Conservation (phyloP, 148 eudicot species). For the Salicornia ramosissima region DNA sequence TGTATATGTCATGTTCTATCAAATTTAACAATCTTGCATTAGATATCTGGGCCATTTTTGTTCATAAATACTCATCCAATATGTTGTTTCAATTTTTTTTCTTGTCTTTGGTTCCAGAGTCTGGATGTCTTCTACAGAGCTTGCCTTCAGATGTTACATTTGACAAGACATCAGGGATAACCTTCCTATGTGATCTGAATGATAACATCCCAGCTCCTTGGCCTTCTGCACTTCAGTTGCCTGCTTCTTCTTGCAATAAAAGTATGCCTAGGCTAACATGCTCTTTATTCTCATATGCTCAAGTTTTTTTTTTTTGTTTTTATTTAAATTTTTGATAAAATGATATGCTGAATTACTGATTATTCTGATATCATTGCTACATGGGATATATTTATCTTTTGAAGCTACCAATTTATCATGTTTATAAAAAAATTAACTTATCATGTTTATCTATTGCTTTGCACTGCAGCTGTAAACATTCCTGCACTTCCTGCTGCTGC, state of each 20-base stretch:
- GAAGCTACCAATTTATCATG: neutral
- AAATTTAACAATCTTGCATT: too few relatives aligned
- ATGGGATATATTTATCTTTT: neutral
- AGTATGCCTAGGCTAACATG: slow-evolving; percentile 39
- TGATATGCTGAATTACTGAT: neutral
- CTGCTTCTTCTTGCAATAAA: slow-evolving; percentile 78
- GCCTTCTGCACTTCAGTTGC: slow-evolving; percentile 70
- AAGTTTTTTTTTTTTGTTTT: too few relatives aligned
- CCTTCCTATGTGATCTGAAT: slow-evolving; percentile 90
- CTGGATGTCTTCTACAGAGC: slow-evolving; percentile 95
- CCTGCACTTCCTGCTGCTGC: slow-evolving; percentile 97
- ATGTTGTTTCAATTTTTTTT: neutral
- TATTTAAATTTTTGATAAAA: too few relatives aligned
- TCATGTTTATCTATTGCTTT: slow-evolving; percentile 15
- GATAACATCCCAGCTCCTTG: slow-evolving; percentile 97
- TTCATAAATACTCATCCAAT: neutral
- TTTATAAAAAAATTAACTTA: neutral
- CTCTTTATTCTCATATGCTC: neutral
- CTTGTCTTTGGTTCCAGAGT: slow-evolving; percentile 36
- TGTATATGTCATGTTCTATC: too few relatives aligned
- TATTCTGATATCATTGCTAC: neutral
- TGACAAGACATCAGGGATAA: slow-evolving; percentile 65
- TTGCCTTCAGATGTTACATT: slow-evolving; percentile 82
- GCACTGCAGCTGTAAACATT: slow-evolving; percentile 57
- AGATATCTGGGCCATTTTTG: neutral